phyloP scores from a whole-genome alignment of 2,329 filamentous ascomycete species.

The Cyphellophora europaea region DNA sequence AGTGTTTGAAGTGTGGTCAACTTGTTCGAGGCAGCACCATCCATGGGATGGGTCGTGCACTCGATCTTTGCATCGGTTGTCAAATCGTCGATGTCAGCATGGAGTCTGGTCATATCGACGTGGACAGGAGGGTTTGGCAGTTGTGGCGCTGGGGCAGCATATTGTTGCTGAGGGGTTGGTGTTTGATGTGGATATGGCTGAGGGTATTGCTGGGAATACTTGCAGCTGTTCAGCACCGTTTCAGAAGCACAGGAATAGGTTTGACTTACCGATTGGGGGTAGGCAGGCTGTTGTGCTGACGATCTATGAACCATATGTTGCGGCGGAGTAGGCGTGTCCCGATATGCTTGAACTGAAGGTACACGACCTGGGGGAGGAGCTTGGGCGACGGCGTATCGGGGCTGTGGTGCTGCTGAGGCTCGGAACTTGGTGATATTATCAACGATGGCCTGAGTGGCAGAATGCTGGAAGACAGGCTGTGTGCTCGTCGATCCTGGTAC shows the following conservation, averaged over 20 bases:
- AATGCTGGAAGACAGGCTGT: constrained; percentile 81
- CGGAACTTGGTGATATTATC: constrained; percentile 82
- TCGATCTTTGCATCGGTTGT: constrained; percentile 19
- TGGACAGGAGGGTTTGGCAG: constrained; percentile 1
- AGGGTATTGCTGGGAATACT: constrained; percentile 1
- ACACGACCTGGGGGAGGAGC: constrained; percentile 39
- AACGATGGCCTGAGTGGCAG: constrained; percentile 84
- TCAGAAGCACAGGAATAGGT: too few species aligned
- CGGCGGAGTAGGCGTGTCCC: constrained; percentile 18
- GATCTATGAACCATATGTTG: constrained; percentile 10
- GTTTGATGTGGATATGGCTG: constrained; percentile 5
- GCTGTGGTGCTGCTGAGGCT: constrained; percentile 37
- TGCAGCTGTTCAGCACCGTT: too few species aligned
- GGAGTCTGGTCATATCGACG: constrained; percentile 60
- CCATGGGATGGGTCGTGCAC: constrained; percentile 19
- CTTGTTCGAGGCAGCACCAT: constrained; percentile 16
- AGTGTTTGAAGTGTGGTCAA: constrained; percentile 18
- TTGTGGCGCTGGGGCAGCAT: constrained; percentile 19
- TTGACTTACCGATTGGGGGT: constrained; percentile 2
- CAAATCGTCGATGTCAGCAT: constrained; percentile 51
- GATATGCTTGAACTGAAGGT: constrained; percentile 42
- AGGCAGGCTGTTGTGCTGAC: constrained; percentile 4
- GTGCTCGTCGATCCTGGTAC: constrained; percentile 88
- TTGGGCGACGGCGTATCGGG: constrained; percentile 48
- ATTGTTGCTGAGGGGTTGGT: constrained; percentile 19